A percentile compares a stretch with the other conserved stretches of the same genome.
These are phyloP conservation scores for Blastobotrys mokoenaii DNA, from an alignment of 805 yeast genomes.

Conservation along the genomic window DNA sequence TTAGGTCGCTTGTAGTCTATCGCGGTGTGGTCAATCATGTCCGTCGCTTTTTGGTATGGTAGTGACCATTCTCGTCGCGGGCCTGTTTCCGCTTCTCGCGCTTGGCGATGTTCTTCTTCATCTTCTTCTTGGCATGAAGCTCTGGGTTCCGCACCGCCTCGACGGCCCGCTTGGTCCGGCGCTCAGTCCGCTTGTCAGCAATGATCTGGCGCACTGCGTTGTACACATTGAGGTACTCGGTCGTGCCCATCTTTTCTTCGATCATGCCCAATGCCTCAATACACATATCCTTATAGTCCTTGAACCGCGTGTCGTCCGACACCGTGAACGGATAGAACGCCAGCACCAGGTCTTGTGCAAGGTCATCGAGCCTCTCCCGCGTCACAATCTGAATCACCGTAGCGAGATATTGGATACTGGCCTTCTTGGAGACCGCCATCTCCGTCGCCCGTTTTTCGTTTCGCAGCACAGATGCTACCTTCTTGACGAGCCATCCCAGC, in stretches of 20 bases:
- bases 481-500: conserved; percentile 53
- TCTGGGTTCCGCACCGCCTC: conserved; percentile 75
- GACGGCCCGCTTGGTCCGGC: conserved; percentile 68
- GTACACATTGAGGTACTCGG: conserved; percentile 55
- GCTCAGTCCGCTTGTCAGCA: conserved; percentile 56
- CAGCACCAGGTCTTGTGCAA: conserved; percentile 43
- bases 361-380: conserved; percentile 32
- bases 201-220: conserved; percentile 57
- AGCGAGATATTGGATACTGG: conserved; percentile 64
- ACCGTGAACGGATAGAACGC: conserved; percentile 37
- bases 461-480: conserved; percentile 55
- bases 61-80: conserved; percentile 70
- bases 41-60: conserved; percentile 41
- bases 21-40: too few relatives aligned
- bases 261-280: conserved; percentile 61
- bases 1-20: too few relatives aligned
- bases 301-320: conserved; percentile 14
- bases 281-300: conserved; percentile 44
- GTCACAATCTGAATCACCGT: conserved; percentile 47
- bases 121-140: conserved; percentile 65
- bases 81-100: conserved; percentile 70
- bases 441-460: conserved; percentile 51
- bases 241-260: conserved; percentile 61
- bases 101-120: conserved; percentile 64
- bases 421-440: conserved; percentile 51